Evolutionary conservation across 352 stramenopile genomes (phyloP), one percentile per base, ranked within the genome.

Genomic region (Globisporangium apiculatum): DNA sequence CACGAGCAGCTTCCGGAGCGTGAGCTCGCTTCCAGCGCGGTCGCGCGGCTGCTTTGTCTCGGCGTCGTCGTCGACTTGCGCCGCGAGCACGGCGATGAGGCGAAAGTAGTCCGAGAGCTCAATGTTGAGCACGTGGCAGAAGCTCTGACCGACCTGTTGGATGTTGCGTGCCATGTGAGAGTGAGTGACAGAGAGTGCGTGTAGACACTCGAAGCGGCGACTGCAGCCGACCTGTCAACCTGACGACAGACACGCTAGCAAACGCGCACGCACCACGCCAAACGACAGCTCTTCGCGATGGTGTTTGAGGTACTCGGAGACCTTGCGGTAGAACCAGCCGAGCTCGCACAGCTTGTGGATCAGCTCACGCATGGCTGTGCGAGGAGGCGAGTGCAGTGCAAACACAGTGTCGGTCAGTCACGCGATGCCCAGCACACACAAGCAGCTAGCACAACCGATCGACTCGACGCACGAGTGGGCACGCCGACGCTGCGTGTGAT

Each of bases 91-190:
- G 14, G 92, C 91, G 40, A 98, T 91, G n/a, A 98, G 67, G 7
- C 92, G 87, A 54, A 94, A 97, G 68, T 97, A 98, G 55, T 95
- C 87, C 1, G 76, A 88, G n/a, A 98, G 62, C 57, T 97, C 88
- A 14, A 89, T 79, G 57, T 97, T 91, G 9, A 98, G 71, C 14
- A 91, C 79, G 59, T 96, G 85, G 12, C 83, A 94, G 62, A 97
- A 97, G 58, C 86, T 95, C 64, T 96, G 88, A 0, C 76, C 80
- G 12, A 95, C 83, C 77, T 92, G 60, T 5, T 31, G 55, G 15
- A 43, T 8, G 61, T 31, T 2, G 9, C 14, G 15, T 36, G 9
- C n/a, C 35, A 53, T 5, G 31, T 8, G 14, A 31, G 48, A n/a
- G 8, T 24, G 18, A 10, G 38, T 7, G 5, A 6, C 40, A 7